Conservation (phyloP, 345 rosid genomes). For the Geranium rotundifolium region DNA sequence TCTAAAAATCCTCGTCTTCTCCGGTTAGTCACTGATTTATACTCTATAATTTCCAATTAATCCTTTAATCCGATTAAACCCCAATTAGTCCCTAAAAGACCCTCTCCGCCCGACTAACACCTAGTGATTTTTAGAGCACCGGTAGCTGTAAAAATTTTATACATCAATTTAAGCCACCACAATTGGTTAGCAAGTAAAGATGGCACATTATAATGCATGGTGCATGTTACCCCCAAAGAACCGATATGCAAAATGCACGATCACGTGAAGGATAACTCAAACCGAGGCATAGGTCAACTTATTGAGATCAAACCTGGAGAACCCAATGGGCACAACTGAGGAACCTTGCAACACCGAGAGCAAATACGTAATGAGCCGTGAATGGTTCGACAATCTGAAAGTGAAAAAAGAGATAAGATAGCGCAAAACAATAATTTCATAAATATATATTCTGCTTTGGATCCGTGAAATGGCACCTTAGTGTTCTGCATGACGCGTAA, state of each 20-base stretch:
- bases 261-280: neutral
- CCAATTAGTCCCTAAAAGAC: no score
- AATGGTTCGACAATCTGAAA: constrained; percentile 97
- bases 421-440: neutral
- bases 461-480: constrained; percentile 36
- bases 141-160: no score
- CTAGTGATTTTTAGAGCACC: no score
- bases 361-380: constrained; percentile 99
- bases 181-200: no score
- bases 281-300: neutral
- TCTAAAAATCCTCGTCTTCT: no score
- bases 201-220: neutral
- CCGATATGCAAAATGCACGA: neutral
- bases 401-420: constrained; percentile 8
- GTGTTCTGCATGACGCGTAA: constrained; percentile 98
- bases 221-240: neutral
- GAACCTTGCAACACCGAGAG: constrained; percentile 95
- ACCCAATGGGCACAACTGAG: constrained; percentile 99
- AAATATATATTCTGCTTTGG: constrained; percentile 2
- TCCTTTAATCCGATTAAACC: no score
- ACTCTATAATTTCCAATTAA: no score
- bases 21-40: no score
- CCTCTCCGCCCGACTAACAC: no score
- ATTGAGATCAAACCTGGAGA: constrained; percentile 61
- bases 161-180: no score